These are phyloP conservation scores for Malus sieversii DNA, from an alignment of 306 rosid genomes.

Conservation along the genomic window DNA sequence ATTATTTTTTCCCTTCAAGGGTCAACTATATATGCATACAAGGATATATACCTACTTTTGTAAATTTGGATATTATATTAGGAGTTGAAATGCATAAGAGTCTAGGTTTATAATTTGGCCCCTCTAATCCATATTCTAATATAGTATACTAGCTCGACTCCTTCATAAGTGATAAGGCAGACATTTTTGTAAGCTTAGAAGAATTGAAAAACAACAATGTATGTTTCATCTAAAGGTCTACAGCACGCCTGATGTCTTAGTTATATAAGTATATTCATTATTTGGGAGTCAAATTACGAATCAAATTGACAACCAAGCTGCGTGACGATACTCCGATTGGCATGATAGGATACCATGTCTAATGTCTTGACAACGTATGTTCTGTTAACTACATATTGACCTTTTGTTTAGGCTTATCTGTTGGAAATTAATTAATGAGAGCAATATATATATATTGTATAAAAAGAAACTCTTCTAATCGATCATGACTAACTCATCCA, in stretches of 20 bases:
- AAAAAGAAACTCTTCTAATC: neutral
- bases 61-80: neutral
- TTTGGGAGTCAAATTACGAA: neutral
- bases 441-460: neutral
- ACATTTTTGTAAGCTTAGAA: neutral
- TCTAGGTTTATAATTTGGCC: neutral
- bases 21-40: neutral
- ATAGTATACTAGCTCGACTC: too few relatives aligned
- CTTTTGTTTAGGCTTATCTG: neutral
- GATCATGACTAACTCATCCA: neutral
- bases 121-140: neutral
- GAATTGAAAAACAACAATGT: neutral
- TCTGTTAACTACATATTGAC: neutral
- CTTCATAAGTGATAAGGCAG: neutral
- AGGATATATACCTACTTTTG: neutral
- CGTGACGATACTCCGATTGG: neutral
- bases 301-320: conserved; percentile 3
- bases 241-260: neutral
- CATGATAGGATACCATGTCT: neutral
- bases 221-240: neutral
- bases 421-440: neutral
- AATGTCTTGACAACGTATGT: neutral
- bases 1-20: neutral
- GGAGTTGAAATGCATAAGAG: neutral
- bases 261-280: neutral